phyloP scores from a whole-genome alignment of 345 rosid species.

The Populus simonii region DNA sequence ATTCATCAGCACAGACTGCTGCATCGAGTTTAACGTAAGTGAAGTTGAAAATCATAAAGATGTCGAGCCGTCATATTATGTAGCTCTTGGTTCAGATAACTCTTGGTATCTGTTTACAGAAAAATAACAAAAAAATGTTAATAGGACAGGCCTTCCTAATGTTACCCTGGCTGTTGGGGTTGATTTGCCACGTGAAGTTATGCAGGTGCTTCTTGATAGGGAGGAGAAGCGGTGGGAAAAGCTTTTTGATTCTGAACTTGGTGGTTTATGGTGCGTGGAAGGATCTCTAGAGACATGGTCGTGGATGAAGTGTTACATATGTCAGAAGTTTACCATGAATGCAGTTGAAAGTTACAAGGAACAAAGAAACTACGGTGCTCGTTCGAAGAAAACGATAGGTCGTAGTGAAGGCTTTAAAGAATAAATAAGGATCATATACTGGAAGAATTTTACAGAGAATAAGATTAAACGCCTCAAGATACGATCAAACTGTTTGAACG shows the following conservation, averaged over 20 bases:
- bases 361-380: conserved; percentile 71
- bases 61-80: conserved; percentile 55
- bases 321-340: conserved; percentile 56
- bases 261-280: conserved; percentile 75
- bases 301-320: conserved; percentile 65
- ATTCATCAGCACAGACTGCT: conserved; percentile 36
- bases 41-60: conserved; percentile 32
- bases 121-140: conserved; percentile 73
- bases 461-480: conserved; percentile 72
- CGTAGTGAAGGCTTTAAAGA: conserved; percentile 80
- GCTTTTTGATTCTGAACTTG: conserved; percentile 67
- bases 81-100: conserved; percentile 95
- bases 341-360: conserved; percentile 61
- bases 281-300: conserved; percentile 98
- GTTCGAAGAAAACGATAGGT: conserved; percentile 75
- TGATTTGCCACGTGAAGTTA: conserved; percentile 72
- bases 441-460: conserved; percentile 57
- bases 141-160: conserved; percentile 79
- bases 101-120: conserved; percentile 90
- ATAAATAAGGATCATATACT: conserved; percentile 68
- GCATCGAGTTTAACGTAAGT: conserved; percentile 22
- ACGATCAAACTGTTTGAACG: conserved; percentile 61
- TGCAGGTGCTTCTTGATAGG: conserved; percentile 56
- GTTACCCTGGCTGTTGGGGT: conserved; percentile 62
- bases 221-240: conserved; percentile 75